Evolutionary conservation across 495 filamentous ascomycete species (phyloP).

Genomic region (Trichoderma reesei): DNA sequence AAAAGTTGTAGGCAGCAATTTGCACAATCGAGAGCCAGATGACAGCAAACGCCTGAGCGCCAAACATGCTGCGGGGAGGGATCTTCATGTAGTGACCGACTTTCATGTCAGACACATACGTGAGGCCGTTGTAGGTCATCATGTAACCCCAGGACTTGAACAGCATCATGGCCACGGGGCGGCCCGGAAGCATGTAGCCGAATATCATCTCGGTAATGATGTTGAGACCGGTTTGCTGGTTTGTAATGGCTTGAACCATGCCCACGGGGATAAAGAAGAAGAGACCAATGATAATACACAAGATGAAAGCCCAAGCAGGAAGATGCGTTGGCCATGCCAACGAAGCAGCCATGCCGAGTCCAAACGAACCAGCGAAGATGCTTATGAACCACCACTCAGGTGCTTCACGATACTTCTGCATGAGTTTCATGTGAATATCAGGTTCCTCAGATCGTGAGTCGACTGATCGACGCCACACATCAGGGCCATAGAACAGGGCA

Average conservation of each 20-base stretch:
- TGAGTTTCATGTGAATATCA: constrained; percentile 55
- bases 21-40: constrained; percentile 49
- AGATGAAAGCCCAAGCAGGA: constrained; percentile 46
- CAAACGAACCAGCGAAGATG: constrained; percentile 40
- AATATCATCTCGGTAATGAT: constrained; percentile 53
- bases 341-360: constrained; percentile 41
- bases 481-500: constrained; percentile 44
- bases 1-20: constrained; percentile 46
- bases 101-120: constrained; percentile 34
- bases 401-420: constrained; percentile 47
- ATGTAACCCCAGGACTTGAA: constrained; percentile 59
- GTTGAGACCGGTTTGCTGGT: constrained; percentile 49
- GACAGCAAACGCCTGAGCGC: constrained; percentile 48
- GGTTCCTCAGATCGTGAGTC: constrained; percentile 41
- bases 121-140: constrained; percentile 42
- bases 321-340: constrained; percentile 42
- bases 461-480: constrained; percentile 43
- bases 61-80: constrained; percentile 45
- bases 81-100: constrained; percentile 55
- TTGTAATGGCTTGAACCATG: constrained; percentile 46
- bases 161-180: constrained; percentile 51
- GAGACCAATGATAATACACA: constrained; percentile 38
- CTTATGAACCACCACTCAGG: constrained; percentile 55
- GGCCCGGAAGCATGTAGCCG: constrained; percentile 50
- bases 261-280: constrained; percentile 34